A percentile compares a stretch with the other conserved stretches of the same genome.
Conservation (phyloP, 495 filamentous ascomycete genomes). For the Baudoinia panamericana region DNA sequence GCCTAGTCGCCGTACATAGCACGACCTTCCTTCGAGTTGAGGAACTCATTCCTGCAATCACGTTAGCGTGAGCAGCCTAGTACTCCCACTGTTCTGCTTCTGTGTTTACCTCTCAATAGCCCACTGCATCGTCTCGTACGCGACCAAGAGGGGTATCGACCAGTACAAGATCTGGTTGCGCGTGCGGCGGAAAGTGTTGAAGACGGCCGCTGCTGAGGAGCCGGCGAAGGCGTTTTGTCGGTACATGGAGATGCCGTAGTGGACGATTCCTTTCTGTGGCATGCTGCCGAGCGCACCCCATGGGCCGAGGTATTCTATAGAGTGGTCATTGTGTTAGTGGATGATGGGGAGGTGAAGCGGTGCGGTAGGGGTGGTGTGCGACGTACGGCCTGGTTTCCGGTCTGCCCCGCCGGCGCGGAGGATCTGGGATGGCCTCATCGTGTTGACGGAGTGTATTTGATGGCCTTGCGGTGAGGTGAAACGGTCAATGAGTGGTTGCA, state of each 20-base stretch:
- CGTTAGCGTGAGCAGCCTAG: neutral
- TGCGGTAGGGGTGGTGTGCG: slow-evolving; percentile 25
- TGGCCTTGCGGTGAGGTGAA: too few species aligned
- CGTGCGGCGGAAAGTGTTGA: slow-evolving; percentile 50
- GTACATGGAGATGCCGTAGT: slow-evolving; percentile 39
- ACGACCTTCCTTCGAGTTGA: slow-evolving; percentile 83
- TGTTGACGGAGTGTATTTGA: too few species aligned
- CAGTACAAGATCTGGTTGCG: slow-evolving; percentile 65
- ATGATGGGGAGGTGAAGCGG: slow-evolving; percentile 11
- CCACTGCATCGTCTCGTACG: slow-evolving; percentile 74
- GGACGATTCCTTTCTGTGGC: slow-evolving; percentile 43
- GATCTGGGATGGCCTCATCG: slow-evolving; percentile 24
- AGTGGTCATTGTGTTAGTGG: slow-evolving; percentile 36
- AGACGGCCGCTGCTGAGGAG: slow-evolving; percentile 38
- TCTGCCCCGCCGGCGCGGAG: slow-evolving; percentile 25
- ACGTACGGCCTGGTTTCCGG: slow-evolving; percentile 29
- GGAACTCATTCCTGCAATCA: slow-evolving; percentile 62
- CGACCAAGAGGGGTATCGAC: slow-evolving; percentile 59
- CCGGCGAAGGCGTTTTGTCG: slow-evolving; percentile 46
- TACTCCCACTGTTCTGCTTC: neutral
- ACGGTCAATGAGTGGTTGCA: too few species aligned
- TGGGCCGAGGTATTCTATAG: slow-evolving; percentile 54
- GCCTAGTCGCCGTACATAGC: slow-evolving; percentile 33
- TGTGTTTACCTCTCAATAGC: slow-evolving; percentile 63
- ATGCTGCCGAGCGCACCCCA: slow-evolving; percentile 12